Evolutionary conservation across 805 yeast species (phyloP), one percentile per base, ranked within the genome.

Genomic region (Metschnikowia continentalis): DNA sequence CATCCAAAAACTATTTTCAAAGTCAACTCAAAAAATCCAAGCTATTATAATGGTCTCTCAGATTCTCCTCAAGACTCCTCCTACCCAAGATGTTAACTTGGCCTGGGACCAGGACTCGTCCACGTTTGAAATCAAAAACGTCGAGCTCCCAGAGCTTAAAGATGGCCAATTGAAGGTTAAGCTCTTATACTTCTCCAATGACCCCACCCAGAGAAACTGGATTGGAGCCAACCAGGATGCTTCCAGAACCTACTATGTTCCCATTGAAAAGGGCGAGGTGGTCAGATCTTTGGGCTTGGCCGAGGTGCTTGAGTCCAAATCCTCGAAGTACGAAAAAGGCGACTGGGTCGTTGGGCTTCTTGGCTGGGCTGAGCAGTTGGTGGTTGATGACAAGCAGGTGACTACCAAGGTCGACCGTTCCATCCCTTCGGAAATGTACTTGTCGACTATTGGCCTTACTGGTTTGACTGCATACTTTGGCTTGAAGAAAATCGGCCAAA

Each of bases 141-240:
- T 49, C 17, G 53, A 47, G 49, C 45, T 43, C 42, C 49, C 46
- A n/a, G 54, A 44, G 15, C 50, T 76, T 14, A 56, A 65, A 35
- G 71, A 68, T 2, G 76, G 71, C 44, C 74, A 79, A 44, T 48
- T 81, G 11, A 61, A 77, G 13, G 64, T 80, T n/a, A 76, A 80
- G 61, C 60, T 70, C 2, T 55, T 75, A 39, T 76, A 72, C 52
- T 53, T 81, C 7, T 79, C 86, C 23, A 78, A 82, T 56, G 86
- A 82, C 60, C 86, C 87, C 13, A 80, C 85, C 17, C 84, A 81
- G 59, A 80, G 83, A 63, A 72, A 73, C 44, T 80, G 85, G 82
- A 80, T 81, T 53, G 66, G 66, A 38, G 71, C 70, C 50, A 66
- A 60, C 48, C 57, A 55, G 23, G 63, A 69, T 46, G 57, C 69